Percentiles rank a stretch among this genome's conserved stretches.
Conservation (phyloP, 1,139 yeast species). For the Diutina scorzettiae region DNA sequence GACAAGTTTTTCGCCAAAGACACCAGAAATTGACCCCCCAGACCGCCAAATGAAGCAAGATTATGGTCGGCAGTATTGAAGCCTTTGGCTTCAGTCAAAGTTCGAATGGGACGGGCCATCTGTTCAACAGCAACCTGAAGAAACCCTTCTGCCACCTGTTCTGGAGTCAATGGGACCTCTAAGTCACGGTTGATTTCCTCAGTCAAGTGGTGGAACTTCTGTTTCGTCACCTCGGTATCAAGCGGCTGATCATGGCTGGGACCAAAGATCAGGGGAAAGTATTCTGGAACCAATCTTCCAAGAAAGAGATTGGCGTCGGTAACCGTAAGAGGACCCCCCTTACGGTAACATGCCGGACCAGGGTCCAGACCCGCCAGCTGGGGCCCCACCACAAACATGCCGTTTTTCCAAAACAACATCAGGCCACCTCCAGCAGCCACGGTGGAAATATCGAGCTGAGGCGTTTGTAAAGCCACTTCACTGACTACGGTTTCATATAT, state of each 20-base stretch:
- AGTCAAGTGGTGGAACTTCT: conserved; percentile 29
- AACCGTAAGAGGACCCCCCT: conserved; percentile 45
- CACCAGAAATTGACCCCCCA: conserved; percentile 48
- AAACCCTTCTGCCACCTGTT: conserved; percentile 43
- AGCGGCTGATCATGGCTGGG: conserved; percentile 37
- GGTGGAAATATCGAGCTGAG: conserved; percentile 45
- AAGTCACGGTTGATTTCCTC: conserved; percentile 19
- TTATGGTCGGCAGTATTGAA: conserved; percentile 32
- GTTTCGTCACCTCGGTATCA: conserved; percentile 26
- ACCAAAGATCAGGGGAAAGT: conserved; percentile 43
- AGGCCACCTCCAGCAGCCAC: conserved; percentile 56
- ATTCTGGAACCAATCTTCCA: conserved; percentile 38
- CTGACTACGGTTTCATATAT: conserved; percentile 45
- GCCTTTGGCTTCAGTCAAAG: conserved; percentile 44
- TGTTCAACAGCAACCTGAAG: conserved; percentile 42
- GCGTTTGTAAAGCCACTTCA: conserved; percentile 43
- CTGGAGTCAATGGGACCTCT: conserved; percentile 17
- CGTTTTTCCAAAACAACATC: conserved; percentile 35
- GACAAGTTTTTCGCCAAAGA: conserved; percentile 39
- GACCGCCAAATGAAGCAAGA: conserved; percentile 45
- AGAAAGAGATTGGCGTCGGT: conserved; percentile 43
- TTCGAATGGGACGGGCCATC: conserved; percentile 46
- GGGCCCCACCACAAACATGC: conserved; percentile 42
- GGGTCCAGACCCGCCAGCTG: conserved; percentile 48
- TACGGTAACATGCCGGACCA: conserved; percentile 47